Evolutionary conservation across 176 grass and related monocot species (phyloP), one percentile per base, ranked within the genome.

Genomic region (Zoysia japonica): DNA sequence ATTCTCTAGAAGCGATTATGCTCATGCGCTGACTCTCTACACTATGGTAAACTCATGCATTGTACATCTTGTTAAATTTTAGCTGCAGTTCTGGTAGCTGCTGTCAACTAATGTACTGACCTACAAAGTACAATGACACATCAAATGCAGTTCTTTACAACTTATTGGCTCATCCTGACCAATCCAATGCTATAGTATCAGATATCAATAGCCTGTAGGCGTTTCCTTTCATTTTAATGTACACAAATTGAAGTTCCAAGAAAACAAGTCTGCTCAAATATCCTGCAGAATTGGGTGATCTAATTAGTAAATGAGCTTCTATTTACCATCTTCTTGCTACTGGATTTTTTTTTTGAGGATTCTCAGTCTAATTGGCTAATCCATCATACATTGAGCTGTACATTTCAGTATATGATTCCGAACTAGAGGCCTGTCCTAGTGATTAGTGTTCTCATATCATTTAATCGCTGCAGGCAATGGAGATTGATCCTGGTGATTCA

Each of bases 391-490:
- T 54, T 54, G 52, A 54, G 13, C 53, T 55, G 53, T 55, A 16
- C 12, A 12, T 50, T 10, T 12, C 50, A 52, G 2, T 52, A 14
- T 2, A 55, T 55, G 14, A 16, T 55, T 17, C 53, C 16, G 51
- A 17, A 55, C 15, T 17, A 55, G 53, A 17, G 16, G 2, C 53
- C 53, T 55, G 1, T 46, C 45, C 2, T 46, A 46, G 45, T 6
- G 45, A 7, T 46, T 46, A 55, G 6, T 55, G 53, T 9, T 20
- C 53, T 55, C 53, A 55, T 36, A 11, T 46, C 75, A 62, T 67
- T 62, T 36, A n/a, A 61, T 52, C 12, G 55, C 43, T 53, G 2
- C 55, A 84, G 82, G 82, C 82, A 52, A 15, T 84, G 37, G 74
- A 78, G 8, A 28, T 47, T 43, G 38, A 70, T 3, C 55, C 73